Evolutionary conservation across 306 rosid genomes (phyloP), one percentile per base, ranked within the genome.

Genomic region (Dalbergia cochinchinensis): DNA sequence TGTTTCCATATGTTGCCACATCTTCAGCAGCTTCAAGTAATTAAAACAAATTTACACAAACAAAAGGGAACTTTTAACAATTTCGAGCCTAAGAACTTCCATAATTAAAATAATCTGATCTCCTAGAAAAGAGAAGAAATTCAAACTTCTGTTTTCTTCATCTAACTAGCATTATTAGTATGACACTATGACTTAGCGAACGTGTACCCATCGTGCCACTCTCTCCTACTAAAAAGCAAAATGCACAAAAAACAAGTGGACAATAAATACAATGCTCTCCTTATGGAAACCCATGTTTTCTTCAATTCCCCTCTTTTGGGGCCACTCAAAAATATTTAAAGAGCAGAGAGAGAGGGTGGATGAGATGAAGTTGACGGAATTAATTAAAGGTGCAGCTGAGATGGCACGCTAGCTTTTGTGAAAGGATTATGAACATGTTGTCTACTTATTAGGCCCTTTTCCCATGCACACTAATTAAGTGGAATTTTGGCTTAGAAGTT

Each of bases 271-370:
- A 54, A 16, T 54, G 60, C 20, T 54, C 20, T 54, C 60, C 60
- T 16, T 54, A 54, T 54, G 60, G 60, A 54, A 54, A 16, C 60
- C 60, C 60, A 54, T 54, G 60, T 54, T 54, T 54, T 54, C 60
- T 16, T 26, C 31, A 26, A 26, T 26, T 54, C 60, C 60, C 60
- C 60, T 54, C 60, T 54, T 54, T 54, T 8, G 60, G 60, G 60
- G 60, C 60, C 22, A 54, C 26, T 6, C 19, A 18, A 2, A 54
- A 2, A 54, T n/a, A 53, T 53, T 53, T 53, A 53, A 53, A 53
- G 59, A 53, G 18, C 15, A 5, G 19, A 53, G n/a, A 48, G 54
- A 12, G 54, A 12, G 16, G 16, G 54, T 48, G 16, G 54, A 48
- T 11, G 54, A 48, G 15, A 48, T 53, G 18, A 53, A 53, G 59